These are phyloP conservation scores for Microdochium trichocladiopsis DNA, from an alignment of 2,329 filamentous ascomycete species.

Conservation along the genomic window DNA sequence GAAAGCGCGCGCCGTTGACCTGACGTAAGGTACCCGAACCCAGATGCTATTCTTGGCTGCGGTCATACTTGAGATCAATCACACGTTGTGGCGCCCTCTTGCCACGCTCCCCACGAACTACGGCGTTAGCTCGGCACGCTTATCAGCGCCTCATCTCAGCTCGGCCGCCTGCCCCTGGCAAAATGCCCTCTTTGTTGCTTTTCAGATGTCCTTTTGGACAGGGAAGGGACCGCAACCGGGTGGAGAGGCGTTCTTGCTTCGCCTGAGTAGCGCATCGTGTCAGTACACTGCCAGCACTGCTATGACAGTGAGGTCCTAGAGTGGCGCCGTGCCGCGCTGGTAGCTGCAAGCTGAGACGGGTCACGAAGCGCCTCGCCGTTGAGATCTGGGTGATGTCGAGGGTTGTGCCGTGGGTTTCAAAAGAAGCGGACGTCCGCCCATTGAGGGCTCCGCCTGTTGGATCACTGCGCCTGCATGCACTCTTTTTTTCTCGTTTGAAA, in stretches of 20 bases:
- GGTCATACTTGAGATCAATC: not conserved
- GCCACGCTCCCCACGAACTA: not conserved
- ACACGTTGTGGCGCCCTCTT: not conserved
- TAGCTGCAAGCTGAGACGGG: not conserved
- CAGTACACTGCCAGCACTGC: not conserved
- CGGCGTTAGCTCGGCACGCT: not conserved
- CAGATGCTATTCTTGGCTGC: not conserved
- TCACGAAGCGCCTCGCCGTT: not conserved
- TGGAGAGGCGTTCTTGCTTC: not conserved
- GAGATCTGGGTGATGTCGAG: not conserved
- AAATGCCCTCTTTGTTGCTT: not conserved
- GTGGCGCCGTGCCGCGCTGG: not conserved
- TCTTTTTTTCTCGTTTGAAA: no score
- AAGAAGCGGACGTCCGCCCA: not conserved
- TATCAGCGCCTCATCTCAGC: not conserved
- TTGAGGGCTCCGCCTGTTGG: no score
- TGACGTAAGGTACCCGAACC: not conserved
- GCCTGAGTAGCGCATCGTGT: not conserved
- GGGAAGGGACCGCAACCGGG: not conserved
- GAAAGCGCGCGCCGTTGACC: no score
- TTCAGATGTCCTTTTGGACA: not conserved
- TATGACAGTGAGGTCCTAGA: no score
- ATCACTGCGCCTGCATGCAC: no score
- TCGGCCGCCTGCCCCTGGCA: not conserved
- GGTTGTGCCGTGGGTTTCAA: not conserved